Conservation (phyloP, 1,284 basidiomycete species). For the Puccinia polysora region DNA sequence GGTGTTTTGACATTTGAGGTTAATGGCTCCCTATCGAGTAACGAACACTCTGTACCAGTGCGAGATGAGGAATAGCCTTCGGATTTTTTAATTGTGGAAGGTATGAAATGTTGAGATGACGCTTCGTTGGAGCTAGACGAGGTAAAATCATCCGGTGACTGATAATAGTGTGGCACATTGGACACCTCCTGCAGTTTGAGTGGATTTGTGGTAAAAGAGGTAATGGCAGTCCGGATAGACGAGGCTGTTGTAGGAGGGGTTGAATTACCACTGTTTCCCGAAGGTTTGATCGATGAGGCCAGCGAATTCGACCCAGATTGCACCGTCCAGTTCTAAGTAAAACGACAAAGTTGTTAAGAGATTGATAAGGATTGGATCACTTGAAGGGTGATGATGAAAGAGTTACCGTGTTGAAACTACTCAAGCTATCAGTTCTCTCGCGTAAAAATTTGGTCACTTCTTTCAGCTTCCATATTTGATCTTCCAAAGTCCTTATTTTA, state of each 20-base stretch:
- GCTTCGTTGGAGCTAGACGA: too few species aligned
- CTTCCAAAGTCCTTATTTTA: conserved; percentile 27
- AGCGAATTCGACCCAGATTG: conserved; percentile 21
- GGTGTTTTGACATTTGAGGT: conserved; percentile 16
- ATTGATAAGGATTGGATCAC: not conserved
- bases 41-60: not conserved
- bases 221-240: conserved; percentile 20
- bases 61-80: not conserved
- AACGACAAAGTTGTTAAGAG: not conserved
- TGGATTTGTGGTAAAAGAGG: conserved; percentile 7
- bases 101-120: too few species aligned
- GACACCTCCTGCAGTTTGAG: conserved; percentile 1
- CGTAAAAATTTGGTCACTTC: conserved; percentile 24
- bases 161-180: too few species aligned
- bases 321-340: conserved; percentile 22
- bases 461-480: conserved; percentile 35
- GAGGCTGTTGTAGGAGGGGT: conserved; percentile 12
- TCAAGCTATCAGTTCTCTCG: conserved; percentile 14
- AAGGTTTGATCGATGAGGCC: conserved; percentile 4
- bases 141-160: too few species aligned
- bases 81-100: too few species aligned
- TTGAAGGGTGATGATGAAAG: not conserved
- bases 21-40: conserved; percentile 2
- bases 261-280: conserved; percentile 8
- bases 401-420: conserved; percentile 31